These are phyloP conservation scores for Pachysandra terminalis DNA, from an alignment of 164 flowering plant genomes.

Conservation along the genomic window DNA sequence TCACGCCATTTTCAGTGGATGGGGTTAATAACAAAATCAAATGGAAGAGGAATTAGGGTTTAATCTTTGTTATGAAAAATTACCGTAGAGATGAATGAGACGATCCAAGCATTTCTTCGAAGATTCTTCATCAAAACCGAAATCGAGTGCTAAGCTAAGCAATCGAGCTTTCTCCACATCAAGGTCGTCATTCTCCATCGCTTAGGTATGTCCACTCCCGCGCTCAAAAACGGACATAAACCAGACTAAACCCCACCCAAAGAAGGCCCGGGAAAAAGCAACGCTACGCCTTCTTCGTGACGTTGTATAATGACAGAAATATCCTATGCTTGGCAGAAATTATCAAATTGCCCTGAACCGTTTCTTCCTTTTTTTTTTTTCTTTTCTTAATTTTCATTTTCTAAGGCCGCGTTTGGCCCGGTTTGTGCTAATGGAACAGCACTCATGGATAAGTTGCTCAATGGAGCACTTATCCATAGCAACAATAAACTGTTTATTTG, in stretches of 20 bases:
- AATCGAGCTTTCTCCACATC: constrained; percentile 76
- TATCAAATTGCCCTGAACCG: too few species aligned
- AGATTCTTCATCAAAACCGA: constrained; percentile 70
- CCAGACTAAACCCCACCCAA: neutral
- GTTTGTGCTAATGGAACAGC: too few species aligned
- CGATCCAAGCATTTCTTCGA: constrained; percentile 66
- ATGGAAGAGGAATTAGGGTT: constrained; percentile 9
- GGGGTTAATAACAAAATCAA: neutral
- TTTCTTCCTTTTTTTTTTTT: too few species aligned
- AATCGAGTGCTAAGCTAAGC: constrained; percentile 71
- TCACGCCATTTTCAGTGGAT: too few species aligned
- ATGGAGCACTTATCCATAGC: too few species aligned
- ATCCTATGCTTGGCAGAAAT: too few species aligned
- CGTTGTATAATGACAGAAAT: too few species aligned
- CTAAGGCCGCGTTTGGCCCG: too few species aligned
- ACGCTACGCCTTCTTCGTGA: too few species aligned
- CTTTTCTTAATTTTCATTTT: too few species aligned
- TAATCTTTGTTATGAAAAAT: neutral
- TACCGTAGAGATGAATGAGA: constrained; percentile 76
- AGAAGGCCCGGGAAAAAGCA: neutral
- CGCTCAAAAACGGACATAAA: neutral
- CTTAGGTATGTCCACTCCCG: neutral
- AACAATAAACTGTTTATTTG: too few species aligned
- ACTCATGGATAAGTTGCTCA: too few species aligned
- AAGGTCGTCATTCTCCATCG: constrained; percentile 31